A percentile compares a stretch with the other conserved stretches of the same genome.
These are phyloP conservation scores for Inga laurina DNA, from an alignment of 306 rosid species.

Conservation along the genomic window DNA sequence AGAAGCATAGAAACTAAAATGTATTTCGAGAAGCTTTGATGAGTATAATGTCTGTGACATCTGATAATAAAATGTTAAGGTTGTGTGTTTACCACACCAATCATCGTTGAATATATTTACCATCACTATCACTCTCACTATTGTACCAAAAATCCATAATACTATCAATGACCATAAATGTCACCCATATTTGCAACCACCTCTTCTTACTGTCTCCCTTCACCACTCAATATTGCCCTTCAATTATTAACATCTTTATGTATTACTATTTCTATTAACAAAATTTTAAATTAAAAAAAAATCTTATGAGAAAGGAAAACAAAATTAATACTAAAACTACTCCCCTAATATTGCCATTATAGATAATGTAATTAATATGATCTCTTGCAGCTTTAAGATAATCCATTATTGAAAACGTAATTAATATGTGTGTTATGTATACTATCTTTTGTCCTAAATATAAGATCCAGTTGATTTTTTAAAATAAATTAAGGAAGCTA, in stretches of 20 bases:
- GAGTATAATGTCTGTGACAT: background rate
- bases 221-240: background rate
- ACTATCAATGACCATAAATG: slow-evolving; percentile 34
- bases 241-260: background rate
- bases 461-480: too few species aligned
- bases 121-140: slow-evolving; percentile 35
- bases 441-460: too few species aligned
- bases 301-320: background rate
- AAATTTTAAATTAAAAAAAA: background rate
- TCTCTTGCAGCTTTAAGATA: background rate
- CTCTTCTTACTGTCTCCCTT: slow-evolving; percentile 25
- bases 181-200: slow-evolving; percentile 24
- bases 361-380: background rate
- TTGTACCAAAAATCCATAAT: slow-evolving; percentile 20
- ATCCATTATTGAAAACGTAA: background rate
- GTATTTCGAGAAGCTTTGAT: background rate
- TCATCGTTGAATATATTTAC: background rate
- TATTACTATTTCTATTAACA: background rate
- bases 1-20: background rate
- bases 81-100: background rate
- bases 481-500: too few species aligned
- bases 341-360: background rate
- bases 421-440: background rate
- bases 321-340: too few species aligned
- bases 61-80: background rate